Conservation (phyloP, 305 asterid genomes). For the Euphrasia arctica region DNA sequence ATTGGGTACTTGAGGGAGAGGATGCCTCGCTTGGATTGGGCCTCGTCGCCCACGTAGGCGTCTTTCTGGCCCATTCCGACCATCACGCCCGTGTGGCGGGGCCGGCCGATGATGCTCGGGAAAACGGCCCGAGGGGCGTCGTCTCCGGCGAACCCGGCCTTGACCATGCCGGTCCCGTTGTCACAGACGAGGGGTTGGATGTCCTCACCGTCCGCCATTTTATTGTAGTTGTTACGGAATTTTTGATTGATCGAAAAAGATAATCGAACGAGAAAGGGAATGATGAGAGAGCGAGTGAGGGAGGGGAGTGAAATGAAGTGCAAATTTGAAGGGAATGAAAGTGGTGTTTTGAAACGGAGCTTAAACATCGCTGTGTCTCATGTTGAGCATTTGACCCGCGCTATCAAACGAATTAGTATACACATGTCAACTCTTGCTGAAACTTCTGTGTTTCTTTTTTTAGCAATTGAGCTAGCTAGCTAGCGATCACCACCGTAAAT, state of each 20-base stretch:
- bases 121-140: slow-evolving; percentile 92
- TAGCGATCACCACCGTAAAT: too few species aligned
- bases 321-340: slow-evolving; percentile 19
- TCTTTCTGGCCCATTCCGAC: slow-evolving; percentile 58
- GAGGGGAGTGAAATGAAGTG: slow-evolving; percentile 7
- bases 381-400: slow-evolving; percentile 30
- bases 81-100: slow-evolving; percentile 62
- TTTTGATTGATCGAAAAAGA: neutral
- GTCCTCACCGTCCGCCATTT: slow-evolving; percentile 35
- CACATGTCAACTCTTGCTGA: neutral
- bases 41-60: slow-evolving; percentile 57
- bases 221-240: slow-evolving; percentile 4
- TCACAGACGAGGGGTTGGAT: slow-evolving; percentile 38
- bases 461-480: neutral
- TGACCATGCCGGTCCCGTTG: slow-evolving; percentile 38
- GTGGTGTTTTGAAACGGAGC: slow-evolving; percentile 15
- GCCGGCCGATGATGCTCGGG: slow-evolving; percentile 66
- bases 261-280: neutral
- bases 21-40: slow-evolving; percentile 58
- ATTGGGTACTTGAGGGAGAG: slow-evolving; percentile 49
- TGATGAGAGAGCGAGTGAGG: neutral
- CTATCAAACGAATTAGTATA: neutral
- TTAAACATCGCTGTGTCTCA: slow-evolving; percentile 11
- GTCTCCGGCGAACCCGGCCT: slow-evolving; percentile 75
- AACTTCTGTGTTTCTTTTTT: too few species aligned